Evolutionary conservation across 352 stramenopile species (phyloP), one percentile per base, ranked within the genome.

Genomic region (Pythium sp.): DNA sequence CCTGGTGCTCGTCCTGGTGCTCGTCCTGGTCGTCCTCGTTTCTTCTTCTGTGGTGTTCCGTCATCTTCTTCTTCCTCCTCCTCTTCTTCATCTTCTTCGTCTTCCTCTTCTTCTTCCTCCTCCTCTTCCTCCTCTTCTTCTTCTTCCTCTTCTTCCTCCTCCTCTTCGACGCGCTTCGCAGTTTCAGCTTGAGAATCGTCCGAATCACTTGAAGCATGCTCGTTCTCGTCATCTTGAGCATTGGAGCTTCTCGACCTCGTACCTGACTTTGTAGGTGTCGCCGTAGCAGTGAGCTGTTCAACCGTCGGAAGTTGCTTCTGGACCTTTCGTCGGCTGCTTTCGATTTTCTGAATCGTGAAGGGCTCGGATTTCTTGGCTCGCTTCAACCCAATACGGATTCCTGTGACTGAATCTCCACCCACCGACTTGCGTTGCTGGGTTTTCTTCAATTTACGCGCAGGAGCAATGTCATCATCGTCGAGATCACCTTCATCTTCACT

Each of bases 401-500:
- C 79, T 9, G 67, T 68, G 18, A 65, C 79, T 69, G 32, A 38
- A 9, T 55, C 59, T 8, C 6, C 67, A 24, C 4, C 24, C 8
- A 9, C 38, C 18, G 54, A 26, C 38, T 75, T 70, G 49, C 26
- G 49, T 64, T 28, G 15, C 64, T 28, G 15, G 54, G 67, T 53
- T 79, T 89, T 73, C 79, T 86, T 56, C 60, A 69, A 34, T 75
- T 86, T 51, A 62, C 69, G 62, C 57, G 15, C 47, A 73, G 65
- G 24, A 15, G 67, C 60, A 63, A 77, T 63, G 51, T 84, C 72
- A 59, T 86, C 79, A 38, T 78, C 72, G 9, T 82, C 71, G 18
- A 63, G 64, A 20, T 82, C 81, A 41, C 77, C 69, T 11, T 88
- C 84, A 12, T 87, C 80, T 24, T 92, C 78, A 51, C 80, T 86